Evolutionary conservation across 164 flowering plant genomes (phyloP), one percentile per base, ranked within the genome.

Genomic region (Platanus orientalis): DNA sequence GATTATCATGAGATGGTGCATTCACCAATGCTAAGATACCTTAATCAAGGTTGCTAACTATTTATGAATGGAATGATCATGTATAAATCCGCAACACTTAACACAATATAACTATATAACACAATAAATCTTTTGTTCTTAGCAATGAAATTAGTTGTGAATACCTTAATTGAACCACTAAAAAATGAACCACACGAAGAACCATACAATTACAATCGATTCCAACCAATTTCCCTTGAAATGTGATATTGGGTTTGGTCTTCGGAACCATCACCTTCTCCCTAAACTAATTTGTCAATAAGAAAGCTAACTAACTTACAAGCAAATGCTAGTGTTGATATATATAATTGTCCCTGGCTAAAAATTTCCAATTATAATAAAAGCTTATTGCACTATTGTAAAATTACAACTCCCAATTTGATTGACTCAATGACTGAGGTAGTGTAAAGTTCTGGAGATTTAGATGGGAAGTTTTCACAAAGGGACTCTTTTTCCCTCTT

Each of bases 51-150:
- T 34, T 34, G 39, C 10, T 34, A 5, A 34, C 5, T 34, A 34
- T 34, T 34, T 34, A 34, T 34, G 39, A 34, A 34, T 34, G 39
- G 39, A n/a, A 34, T 34, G 39, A 34, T 34, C 39, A 34, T n/a
- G n/a, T n/a, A n/a, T n/a, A n/a, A n/a, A n/a, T n/a, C n/a, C n/a
- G n/a, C n/a, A n/a, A n/a, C n/a, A n/a, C n/a, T n/a, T n/a, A n/a
- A n/a, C n/a, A n/a, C n/a, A n/a, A 26, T 13, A 25, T 16, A 25
- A 25, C 26, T 62, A 27, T 17, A 39, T 65, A 75, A 73, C 60
- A 92, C 98, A 96, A 90, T 89, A 80, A 93, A 90, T 71, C 97
- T 93, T 62, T 90, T 84, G 82, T 93, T 90, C 73, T 84, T 83
- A 16, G 98, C 98, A 12, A 90, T 64, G 74, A 93, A 93, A 72